These are phyloP conservation scores for Pleurotus salmoneostramineus DNA, from an alignment of 768 basidiomycete species.

Conservation along the genomic window DNA sequence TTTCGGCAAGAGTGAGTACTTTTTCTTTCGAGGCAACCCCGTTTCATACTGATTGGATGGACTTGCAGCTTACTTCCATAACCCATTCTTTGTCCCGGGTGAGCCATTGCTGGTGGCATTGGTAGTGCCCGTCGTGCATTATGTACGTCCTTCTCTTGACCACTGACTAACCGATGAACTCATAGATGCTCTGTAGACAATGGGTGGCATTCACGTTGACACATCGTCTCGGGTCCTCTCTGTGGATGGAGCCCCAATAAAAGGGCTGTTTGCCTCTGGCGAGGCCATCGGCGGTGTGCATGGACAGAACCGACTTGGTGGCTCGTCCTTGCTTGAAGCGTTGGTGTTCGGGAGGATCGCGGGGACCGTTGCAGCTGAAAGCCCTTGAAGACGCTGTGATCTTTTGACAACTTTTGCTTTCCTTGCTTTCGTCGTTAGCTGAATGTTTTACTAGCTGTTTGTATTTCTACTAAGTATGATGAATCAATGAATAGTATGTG, in stretches of 20 bases:
- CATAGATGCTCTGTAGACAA: constrained; percentile 14
- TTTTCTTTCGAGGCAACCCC: no score
- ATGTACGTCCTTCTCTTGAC: constrained; percentile 12
- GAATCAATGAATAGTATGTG: neutral
- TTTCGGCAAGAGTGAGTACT: constrained; percentile 8
- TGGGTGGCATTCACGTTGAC: constrained; percentile 21
- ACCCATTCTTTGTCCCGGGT: constrained; percentile 10
- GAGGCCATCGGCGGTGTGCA: constrained; percentile 25
- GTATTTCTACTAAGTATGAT: neutral
- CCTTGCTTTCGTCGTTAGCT: no score
- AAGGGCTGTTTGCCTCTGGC: constrained; percentile 21
- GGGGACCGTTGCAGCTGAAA: constrained; percentile 14
- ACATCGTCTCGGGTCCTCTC: constrained; percentile 16
- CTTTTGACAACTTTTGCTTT: no score
- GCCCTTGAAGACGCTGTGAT: neutral
- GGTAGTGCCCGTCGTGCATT: constrained; percentile 23
- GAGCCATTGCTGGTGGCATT: constrained; percentile 18
- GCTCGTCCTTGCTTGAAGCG: constrained; percentile 22
- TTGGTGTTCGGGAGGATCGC: constrained; percentile 25
- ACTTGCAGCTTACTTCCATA: constrained; percentile 8
- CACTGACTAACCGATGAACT: neutral
- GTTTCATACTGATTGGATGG: no score
- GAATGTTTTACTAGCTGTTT: no score
- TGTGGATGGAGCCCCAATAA: constrained; percentile 10
- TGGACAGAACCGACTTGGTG: constrained; percentile 21